Conservation (phyloP, 176 grass and related monocot species). For the Ampelocalamus luodianensis region DNA sequence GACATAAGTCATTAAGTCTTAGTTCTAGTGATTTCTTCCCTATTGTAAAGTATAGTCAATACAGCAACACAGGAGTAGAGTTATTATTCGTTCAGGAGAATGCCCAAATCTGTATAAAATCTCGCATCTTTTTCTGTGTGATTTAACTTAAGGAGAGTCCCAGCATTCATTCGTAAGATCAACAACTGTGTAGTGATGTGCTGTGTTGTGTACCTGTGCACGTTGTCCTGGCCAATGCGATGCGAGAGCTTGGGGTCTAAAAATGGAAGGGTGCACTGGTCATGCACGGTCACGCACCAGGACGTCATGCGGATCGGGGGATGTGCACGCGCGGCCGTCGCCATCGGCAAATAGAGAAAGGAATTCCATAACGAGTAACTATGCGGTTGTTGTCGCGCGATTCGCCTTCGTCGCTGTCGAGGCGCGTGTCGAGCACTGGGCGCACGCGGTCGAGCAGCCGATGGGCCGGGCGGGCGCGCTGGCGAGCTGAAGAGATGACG, state of each 20-base stretch:
- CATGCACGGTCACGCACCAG: neutral
- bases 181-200: neutral
- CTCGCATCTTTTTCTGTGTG: too few species aligned
- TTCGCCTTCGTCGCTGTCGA: constrained; percentile 41
- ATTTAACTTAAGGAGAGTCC: too few species aligned
- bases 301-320: neutral
- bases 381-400: constrained; percentile 30
- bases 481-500: neutral
- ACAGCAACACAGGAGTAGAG: too few species aligned
- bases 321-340: neutral
- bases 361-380: constrained; percentile 47
- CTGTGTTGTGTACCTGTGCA: neutral
- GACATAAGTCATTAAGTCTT: too few species aligned
- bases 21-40: too few species aligned
- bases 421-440: constrained; percentile 43
- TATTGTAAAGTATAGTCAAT: too few species aligned
- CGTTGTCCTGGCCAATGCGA: neutral
- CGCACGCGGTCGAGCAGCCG: neutral
- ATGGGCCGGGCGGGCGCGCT: neutral
- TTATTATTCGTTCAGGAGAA: too few species aligned
- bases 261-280: constrained; percentile 22
- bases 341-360: constrained; percentile 28
- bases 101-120: too few species aligned
- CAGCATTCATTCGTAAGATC: too few species aligned
- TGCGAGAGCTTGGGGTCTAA: neutral